These are phyloP conservation scores for Ogataea siamensis DNA, from an alignment of 805 yeast genomes.

Conservation along the genomic window DNA sequence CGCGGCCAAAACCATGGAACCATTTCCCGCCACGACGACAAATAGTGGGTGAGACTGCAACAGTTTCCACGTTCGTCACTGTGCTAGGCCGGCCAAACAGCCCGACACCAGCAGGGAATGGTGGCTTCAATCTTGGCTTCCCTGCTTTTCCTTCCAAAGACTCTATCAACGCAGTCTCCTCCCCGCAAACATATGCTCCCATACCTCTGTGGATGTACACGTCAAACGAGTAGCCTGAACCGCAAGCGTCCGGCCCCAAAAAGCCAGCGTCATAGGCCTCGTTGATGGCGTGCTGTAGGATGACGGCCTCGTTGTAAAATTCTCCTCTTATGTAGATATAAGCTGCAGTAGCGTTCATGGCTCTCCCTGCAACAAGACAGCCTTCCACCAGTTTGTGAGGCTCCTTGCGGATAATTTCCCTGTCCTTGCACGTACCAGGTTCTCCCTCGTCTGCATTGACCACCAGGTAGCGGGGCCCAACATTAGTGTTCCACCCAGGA, in stretches of 20 bases:
- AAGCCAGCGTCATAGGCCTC: slow-evolving; percentile 82
- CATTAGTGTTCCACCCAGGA: slow-evolving; percentile 90
- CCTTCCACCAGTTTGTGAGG: slow-evolving; percentile 92
- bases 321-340: slow-evolving; percentile 90
- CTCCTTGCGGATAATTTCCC: slow-evolving; percentile 87
- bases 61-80: slow-evolving; percentile 89
- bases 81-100: slow-evolving; percentile 88
- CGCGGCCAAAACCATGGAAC: slow-evolving; percentile 83
- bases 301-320: slow-evolving; percentile 76
- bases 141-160: slow-evolving; percentile 91
- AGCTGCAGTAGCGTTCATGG: slow-evolving; percentile 92
- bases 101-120: slow-evolving; percentile 94
- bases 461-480: slow-evolving; percentile 85
- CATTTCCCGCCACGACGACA: slow-evolving; percentile 86
- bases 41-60: slow-evolving; percentile 86
- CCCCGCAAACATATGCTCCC: slow-evolving; percentile 94
- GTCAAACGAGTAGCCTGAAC: slow-evolving; percentile 81
- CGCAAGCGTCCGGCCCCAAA: slow-evolving; percentile 83
- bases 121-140: slow-evolving; percentile 90
- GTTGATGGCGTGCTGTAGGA: slow-evolving; percentile 77
- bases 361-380: slow-evolving; percentile 85
- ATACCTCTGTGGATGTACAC: slow-evolving; percentile 85
- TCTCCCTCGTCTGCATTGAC: slow-evolving; percentile 95
- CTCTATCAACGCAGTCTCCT: slow-evolving; percentile 87
- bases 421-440: slow-evolving; percentile 91